Evolutionary conservation across 352 stramenopile species (phyloP), one percentile per base, ranked within the genome.

Genomic region (Phytopythium mirpurense): DNA sequence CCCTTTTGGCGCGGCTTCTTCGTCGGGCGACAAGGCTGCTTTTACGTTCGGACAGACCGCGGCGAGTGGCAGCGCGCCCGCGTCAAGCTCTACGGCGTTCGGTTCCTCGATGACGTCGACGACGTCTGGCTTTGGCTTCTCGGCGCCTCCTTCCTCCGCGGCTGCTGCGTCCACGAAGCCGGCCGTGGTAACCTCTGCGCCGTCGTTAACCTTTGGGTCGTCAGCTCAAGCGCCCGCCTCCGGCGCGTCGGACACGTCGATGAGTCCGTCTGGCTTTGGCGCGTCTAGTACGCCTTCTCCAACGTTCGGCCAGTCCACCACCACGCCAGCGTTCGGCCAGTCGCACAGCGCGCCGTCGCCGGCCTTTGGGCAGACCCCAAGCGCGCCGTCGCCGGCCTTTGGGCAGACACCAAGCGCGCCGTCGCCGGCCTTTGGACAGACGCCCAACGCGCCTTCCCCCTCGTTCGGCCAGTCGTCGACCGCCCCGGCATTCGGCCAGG

Each of bases 141-240:
- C 46, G 19, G 19, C 57, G 3, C 40, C 57, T 2, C 35, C 43
- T 3, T 57, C 61, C 15, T 45, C 56, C 5, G 27, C 59, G 8
- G 36, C 51, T 21, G 56, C 44, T 10, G 54, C 60, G 8, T 60
- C 47, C 16, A 41, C 60, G 5, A 32, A 57, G 3, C 51, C 32
- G 40, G 29, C 51, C 49, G 45, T 29, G 27, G 46, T 56, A 18
- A 42, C 64, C 12, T 43, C 41, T 21, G 32, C 59, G 38, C 65
- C 72, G 32, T 57, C 63, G 27, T 77, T 81, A 40, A 71, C 72
- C 18, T 84, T 82, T 55, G 60, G 63, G 15, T 61, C 59, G 23
- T 53, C 56, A 27, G 40, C 61, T 50, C 29, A 59, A 42, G 41
- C 62, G n/a, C 34, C 60, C 16, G 24, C 56, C 56, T 38, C 41